Conservation (phyloP, 1,284 basidiomycete species). For the Pseudozyma tsukubaensis region DNA sequence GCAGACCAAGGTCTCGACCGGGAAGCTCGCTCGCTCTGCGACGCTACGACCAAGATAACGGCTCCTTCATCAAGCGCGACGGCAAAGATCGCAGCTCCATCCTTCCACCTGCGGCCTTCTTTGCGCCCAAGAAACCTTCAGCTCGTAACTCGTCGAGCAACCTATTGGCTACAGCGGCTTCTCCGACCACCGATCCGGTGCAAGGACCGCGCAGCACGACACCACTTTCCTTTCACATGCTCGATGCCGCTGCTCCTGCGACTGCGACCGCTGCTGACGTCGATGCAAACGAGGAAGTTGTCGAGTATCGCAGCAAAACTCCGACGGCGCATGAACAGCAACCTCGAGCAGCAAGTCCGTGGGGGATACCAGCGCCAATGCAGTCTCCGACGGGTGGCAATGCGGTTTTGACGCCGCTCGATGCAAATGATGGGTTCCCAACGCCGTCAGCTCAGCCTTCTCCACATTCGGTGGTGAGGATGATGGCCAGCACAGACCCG, state of each 20-base stretch:
- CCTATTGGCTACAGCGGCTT: conserved; percentile 12
- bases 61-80: conserved; percentile 38
- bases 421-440: conserved; percentile 17
- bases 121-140: conserved; percentile 50
- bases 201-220: conserved; percentile 22
- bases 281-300: conserved; percentile 14
- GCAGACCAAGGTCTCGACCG: conserved; percentile 9
- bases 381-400: conserved; percentile 5
- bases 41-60: conserved; percentile 21
- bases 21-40: conserved; percentile 27
- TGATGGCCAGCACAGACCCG: conserved; percentile 45
- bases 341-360: conserved; percentile 24
- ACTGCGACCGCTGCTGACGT: background rate
- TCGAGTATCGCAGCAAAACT: conserved; percentile 8
- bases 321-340: conserved; percentile 8
- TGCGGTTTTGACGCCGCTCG: conserved; percentile 8
- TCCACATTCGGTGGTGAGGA: conserved; percentile 31
- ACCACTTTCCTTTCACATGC: conserved; percentile 30
- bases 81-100: conserved; percentile 40
- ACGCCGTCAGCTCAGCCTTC: conserved; percentile 21
- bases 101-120: conserved; percentile 55
- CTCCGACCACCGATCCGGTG: background rate
- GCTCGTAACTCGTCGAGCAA: conserved; percentile 29
- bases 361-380: conserved; percentile 15
- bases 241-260: background rate